Evolutionary conservation across 1,284 basidiomycete species (phyloP).

Genomic region (Coniferiporia weirii): DNA sequence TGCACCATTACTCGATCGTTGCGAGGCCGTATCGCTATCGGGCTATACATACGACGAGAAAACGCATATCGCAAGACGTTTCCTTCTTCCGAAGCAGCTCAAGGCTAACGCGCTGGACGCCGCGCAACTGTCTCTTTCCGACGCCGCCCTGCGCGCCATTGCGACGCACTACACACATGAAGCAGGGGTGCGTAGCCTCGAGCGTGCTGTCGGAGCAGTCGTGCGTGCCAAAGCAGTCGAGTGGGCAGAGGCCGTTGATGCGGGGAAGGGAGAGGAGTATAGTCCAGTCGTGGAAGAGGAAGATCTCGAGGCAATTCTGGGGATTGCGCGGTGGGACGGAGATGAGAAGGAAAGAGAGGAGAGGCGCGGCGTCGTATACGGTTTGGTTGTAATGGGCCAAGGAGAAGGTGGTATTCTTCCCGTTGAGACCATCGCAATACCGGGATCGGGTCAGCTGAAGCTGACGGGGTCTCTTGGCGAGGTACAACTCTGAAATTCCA

Average conservation of each 20-base stretch:
- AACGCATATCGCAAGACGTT: conserved; percentile 79
- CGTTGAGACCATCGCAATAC: conserved; percentile 73
- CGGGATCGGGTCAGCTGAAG: conserved; percentile 66
- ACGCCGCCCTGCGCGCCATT: conserved; percentile 65
- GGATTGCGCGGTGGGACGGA: conserved; percentile 75
- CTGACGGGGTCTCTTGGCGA: conserved; percentile 81
- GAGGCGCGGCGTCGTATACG: conserved; percentile 72
- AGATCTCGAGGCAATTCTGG: conserved; percentile 83
- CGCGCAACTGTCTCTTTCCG: conserved; percentile 52
- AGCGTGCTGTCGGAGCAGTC: conserved; percentile 82
- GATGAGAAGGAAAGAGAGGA: conserved; percentile 73
- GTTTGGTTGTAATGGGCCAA: conserved; percentile 83
- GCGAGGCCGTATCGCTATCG: conserved; percentile 67
- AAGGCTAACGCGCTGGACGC: conserved; percentile 60
- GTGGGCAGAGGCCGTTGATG: conserved; percentile 72
- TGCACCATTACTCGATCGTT: conserved; percentile 73
- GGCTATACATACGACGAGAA: conserved; percentile 92
- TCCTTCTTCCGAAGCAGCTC: conserved; percentile 83
- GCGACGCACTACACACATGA: conserved; percentile 80
- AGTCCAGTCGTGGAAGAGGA: conserved; percentile 56
- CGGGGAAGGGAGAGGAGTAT: conserved; percentile 38
- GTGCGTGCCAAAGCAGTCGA: conserved; percentile 87
- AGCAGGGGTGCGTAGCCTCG: conserved; percentile 88
- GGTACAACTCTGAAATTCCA: conserved; percentile 30
- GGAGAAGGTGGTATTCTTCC: conserved; percentile 85